These are phyloP conservation scores for Aspergillus sp. DNA, from an alignment of 2,329 filamentous ascomycete genomes.

Conservation along the genomic window DNA sequence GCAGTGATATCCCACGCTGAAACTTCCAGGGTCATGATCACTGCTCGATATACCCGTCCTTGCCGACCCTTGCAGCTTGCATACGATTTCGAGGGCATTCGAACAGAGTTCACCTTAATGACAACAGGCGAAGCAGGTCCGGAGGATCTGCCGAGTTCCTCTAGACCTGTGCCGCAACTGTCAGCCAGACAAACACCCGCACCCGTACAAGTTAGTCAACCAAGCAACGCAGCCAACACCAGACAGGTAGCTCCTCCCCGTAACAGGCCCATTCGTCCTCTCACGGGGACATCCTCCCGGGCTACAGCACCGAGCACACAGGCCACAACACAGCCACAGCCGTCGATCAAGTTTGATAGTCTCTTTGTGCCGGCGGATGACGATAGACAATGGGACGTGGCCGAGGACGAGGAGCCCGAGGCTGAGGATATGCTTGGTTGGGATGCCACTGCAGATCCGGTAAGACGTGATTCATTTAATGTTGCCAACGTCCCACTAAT, in stretches of 20 bases:
- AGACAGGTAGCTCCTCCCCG: constrained; percentile 33
- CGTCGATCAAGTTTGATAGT: constrained; percentile 53
- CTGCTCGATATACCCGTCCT: constrained; percentile 60
- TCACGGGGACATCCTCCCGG: constrained; percentile 31
- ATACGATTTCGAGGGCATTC: constrained; percentile 57
- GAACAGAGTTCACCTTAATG: constrained; percentile 65
- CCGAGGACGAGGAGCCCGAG: constrained; percentile 55
- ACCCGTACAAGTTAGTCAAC: constrained; percentile 23
- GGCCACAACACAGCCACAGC: constrained; percentile 22
- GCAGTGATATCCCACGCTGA: constrained; percentile 64
- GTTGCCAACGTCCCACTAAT: not conserved
- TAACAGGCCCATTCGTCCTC: constrained; percentile 32
- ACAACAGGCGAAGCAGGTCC: constrained; percentile 56
- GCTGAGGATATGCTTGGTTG: constrained; percentile 63
- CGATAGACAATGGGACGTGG: constrained; percentile 61
- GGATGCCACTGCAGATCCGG: constrained; percentile 57
- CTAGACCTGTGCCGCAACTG: constrained; percentile 39
- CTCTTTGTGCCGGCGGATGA: constrained; percentile 63
- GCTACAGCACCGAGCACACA: constrained; percentile 8
- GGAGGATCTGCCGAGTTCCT: constrained; percentile 40
- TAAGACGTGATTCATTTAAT: constrained; percentile 24
- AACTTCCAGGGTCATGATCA: constrained; percentile 55
- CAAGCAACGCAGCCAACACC: constrained; percentile 14
- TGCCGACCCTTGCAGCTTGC: constrained; percentile 61
- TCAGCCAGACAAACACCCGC: constrained; percentile 42